These are phyloP conservation scores for Termitomyces sp. DNA, from an alignment of 768 basidiomycete genomes.

Conservation along the genomic window DNA sequence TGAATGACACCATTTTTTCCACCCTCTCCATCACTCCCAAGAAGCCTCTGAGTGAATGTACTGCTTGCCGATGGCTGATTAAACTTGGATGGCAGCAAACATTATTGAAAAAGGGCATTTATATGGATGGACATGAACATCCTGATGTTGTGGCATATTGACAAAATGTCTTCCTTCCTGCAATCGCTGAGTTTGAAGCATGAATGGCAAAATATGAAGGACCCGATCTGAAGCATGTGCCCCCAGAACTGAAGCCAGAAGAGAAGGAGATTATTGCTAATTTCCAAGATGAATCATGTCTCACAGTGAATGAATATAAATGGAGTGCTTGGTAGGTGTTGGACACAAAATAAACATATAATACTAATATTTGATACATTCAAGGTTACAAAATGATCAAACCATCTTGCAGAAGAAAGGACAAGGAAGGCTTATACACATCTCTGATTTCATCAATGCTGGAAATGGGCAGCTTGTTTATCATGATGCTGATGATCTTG, in stretches of 20 bases:
- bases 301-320: not conserved
- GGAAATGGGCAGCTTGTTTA: too few species aligned
- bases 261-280: too few species aligned
- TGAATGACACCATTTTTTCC: not conserved
- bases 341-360: not conserved
- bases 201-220: not conserved
- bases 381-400: not conserved
- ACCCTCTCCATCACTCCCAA: not conserved
- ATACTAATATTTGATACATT: not conserved
- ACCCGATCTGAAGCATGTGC: not conserved
- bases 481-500: constrained; percentile 10
- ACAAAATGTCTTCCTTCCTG: not conserved
- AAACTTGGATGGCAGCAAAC: too few species aligned
- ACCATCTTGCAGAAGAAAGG: too few species aligned
- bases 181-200: not conserved
- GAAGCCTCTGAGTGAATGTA: not conserved
- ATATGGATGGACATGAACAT: too few species aligned
- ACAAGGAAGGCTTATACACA: not conserved
- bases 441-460: too few species aligned
- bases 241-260: not conserved
- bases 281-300: not conserved
- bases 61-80: too few species aligned
- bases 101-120: too few species aligned
- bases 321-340: not conserved
- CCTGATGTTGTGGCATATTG: not conserved